These are phyloP conservation scores for Fagopyrum esculentum DNA, from an alignment of 148 eudicot genomes.

Conservation along the genomic window DNA sequence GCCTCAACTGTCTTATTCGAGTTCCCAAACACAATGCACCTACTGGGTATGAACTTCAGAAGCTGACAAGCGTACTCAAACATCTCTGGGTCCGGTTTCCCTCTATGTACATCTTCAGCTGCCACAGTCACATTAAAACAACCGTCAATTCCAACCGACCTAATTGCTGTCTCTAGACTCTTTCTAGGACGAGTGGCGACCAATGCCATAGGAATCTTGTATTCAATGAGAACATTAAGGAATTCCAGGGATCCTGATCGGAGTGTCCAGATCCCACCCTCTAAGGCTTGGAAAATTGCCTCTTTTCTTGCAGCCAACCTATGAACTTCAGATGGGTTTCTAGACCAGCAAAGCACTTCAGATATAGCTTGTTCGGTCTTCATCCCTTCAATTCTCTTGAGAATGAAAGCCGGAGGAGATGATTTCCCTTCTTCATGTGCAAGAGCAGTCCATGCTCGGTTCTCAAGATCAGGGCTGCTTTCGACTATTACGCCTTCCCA, in stretches of 20 bases:
- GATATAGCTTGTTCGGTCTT: conserved; percentile 92
- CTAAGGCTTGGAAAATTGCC: conserved; percentile 64
- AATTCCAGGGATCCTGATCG: conserved; percentile 78
- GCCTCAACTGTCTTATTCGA: conserved; percentile 90
- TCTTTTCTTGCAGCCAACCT: conserved; percentile 70
- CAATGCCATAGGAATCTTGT: conserved; percentile 86
- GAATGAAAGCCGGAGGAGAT: conserved; percentile 56
- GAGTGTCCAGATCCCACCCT: conserved; percentile 64
- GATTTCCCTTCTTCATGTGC: conserved; percentile 84
- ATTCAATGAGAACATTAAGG: conserved; percentile 41
- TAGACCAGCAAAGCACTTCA: conserved; percentile 92
- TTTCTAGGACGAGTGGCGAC: conserved; percentile 81
- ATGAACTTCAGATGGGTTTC: conserved; percentile 54
- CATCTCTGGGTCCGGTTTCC: conserved; percentile 98
- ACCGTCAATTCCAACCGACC: conserved; percentile 61
- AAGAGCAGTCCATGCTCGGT: conserved; percentile 77
- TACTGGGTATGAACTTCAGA: conserved; percentile 68
- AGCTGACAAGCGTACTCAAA: conserved; percentile 75
- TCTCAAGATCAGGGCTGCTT: conserved; percentile 72
- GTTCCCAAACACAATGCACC: conserved; percentile 93
- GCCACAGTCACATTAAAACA: conserved; percentile 67
- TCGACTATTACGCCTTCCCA: conserved; percentile 95
- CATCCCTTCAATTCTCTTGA: conserved; percentile 79
- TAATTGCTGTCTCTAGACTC: conserved; percentile 59
- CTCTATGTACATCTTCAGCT: conserved; percentile 84